These are phyloP conservation scores for Capsella bursapastoris DNA, from an alignment of 345 rosid species.

Conservation along the genomic window DNA sequence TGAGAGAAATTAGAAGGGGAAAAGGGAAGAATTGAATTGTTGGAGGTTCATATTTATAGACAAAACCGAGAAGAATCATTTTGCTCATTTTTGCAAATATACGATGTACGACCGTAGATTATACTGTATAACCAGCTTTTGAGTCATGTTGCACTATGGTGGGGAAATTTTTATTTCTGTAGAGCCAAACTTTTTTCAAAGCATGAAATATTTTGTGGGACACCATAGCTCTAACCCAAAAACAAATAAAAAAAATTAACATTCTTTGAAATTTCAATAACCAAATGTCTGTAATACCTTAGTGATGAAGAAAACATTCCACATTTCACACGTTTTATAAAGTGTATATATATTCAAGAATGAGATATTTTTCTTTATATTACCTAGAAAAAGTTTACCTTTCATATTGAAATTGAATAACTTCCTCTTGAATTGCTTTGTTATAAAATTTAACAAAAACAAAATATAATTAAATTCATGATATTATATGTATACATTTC, in stretches of 20 bases:
- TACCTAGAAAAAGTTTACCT: slow-evolving; percentile 3
- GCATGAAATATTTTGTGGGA: slow-evolving; percentile 41
- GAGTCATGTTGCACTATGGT: slow-evolving; percentile 61
- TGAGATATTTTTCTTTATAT: background rate
- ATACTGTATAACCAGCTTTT: slow-evolving; percentile 46
- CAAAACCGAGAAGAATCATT: slow-evolving; percentile 40
- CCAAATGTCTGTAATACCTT: slow-evolving; percentile 36
- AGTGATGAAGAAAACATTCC: slow-evolving; percentile 41
- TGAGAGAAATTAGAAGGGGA: slow-evolving; percentile 62
- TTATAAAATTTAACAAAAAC: background rate
- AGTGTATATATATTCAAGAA: background rate
- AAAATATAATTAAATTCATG: background rate
- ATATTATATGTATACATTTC: background rate
- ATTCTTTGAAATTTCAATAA: background rate
- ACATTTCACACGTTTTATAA: slow-evolving; percentile 34
- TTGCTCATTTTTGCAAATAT: slow-evolving; percentile 31
- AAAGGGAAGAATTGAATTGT: slow-evolving; percentile 87
- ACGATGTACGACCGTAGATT: slow-evolving; percentile 25
- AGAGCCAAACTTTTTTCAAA: slow-evolving; percentile 40
- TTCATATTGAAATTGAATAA: slow-evolving; percentile 8
- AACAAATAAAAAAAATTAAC: background rate
- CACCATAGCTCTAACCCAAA: slow-evolving; percentile 6
- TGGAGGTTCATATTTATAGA: slow-evolving; percentile 67
- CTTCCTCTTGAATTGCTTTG: background rate
- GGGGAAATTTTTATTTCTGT: slow-evolving; percentile 26